These are phyloP conservation scores for Rhytidhysteron rufulum DNA, from an alignment of 2,329 filamentous ascomycete genomes.

Conservation along the genomic window DNA sequence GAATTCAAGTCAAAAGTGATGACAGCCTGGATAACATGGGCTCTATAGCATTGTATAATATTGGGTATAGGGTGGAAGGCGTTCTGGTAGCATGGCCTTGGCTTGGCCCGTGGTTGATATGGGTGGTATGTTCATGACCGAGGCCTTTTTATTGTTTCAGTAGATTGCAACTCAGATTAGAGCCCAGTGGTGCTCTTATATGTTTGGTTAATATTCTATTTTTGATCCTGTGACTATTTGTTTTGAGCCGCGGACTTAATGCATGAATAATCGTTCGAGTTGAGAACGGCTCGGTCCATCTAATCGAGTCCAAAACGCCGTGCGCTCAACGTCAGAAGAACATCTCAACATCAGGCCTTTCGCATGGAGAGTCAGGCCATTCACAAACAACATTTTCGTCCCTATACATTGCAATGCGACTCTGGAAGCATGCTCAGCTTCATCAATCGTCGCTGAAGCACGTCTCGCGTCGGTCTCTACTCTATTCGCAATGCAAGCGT, in stretches of 20 bases:
- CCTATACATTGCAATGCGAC: constrained; percentile 33
- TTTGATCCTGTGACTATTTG: too few relatives aligned
- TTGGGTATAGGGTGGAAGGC: background rate
- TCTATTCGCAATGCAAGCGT: constrained; percentile 18
- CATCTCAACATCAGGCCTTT: background rate
- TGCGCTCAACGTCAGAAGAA: background rate
- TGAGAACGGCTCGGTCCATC: background rate
- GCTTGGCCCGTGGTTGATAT: background rate
- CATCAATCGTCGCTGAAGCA: constrained; percentile 29
- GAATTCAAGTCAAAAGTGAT: constrained; percentile 1
- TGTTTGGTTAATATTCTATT: too few relatives aligned
- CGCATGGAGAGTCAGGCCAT: constrained; percentile 10
- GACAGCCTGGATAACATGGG: background rate
- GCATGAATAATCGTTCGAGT: too few relatives aligned
- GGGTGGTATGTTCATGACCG: background rate
- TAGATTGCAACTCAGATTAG: too few relatives aligned
- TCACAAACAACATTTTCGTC: constrained; percentile 9
- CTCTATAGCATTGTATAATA: constrained; percentile 1
- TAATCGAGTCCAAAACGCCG: background rate
- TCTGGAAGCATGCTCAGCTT: constrained; percentile 31
- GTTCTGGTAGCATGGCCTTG: constrained; percentile 1
- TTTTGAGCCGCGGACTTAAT: too few relatives aligned
- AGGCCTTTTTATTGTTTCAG: too few relatives aligned
- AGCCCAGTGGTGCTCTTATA: too few relatives aligned
- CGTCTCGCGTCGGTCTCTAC: constrained; percentile 13